These are phyloP conservation scores for Chamaecrista fasciculata DNA, from an alignment of 306 rosid genomes.

Conservation along the genomic window DNA sequence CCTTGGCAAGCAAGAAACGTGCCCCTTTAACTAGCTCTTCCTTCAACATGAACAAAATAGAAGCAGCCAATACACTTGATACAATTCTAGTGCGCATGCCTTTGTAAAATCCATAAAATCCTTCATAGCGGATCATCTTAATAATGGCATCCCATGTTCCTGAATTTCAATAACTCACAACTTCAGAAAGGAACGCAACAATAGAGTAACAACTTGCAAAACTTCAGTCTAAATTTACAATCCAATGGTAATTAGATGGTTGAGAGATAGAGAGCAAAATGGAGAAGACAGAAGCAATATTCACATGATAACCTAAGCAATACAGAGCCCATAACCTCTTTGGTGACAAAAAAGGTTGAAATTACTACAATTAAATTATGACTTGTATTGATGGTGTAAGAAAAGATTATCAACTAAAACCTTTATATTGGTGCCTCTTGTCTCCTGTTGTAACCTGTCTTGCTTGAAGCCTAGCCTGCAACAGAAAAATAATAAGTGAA, in stretches of 20 bases:
- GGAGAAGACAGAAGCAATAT: background rate
- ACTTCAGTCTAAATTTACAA: background rate
- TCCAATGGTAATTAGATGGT: background rate
- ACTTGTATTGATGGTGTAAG: conserved; percentile 17
- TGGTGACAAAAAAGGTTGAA: background rate
- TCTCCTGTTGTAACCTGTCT: conserved; percentile 68
- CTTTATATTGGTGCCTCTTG: conserved; percentile 76
- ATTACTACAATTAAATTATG: background rate
- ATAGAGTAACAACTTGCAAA: background rate
- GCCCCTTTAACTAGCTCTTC: conserved; percentile 77
- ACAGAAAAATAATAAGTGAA: background rate
- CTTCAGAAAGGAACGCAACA: conserved; percentile 10
- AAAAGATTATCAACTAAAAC: conserved; percentile 36
- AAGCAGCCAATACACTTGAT: conserved; percentile 96
- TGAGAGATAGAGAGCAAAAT: background rate
- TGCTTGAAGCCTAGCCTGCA: conserved; percentile 91
- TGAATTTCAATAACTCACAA: conserved; percentile 37
- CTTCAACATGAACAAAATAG: conserved; percentile 89
- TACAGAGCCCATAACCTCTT: background rate
- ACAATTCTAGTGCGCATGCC: conserved; percentile 92
- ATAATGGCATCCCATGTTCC: conserved; percentile 84
- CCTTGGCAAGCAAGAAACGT: conserved; percentile 60
- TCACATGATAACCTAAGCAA: background rate
- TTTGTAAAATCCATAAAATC: conserved; percentile 78
- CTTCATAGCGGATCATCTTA: conserved; percentile 88